Evolutionary conservation across 306 rosid species (phyloP), one percentile per base, ranked within the genome.

Genomic region (Luffa acutangula): DNA sequence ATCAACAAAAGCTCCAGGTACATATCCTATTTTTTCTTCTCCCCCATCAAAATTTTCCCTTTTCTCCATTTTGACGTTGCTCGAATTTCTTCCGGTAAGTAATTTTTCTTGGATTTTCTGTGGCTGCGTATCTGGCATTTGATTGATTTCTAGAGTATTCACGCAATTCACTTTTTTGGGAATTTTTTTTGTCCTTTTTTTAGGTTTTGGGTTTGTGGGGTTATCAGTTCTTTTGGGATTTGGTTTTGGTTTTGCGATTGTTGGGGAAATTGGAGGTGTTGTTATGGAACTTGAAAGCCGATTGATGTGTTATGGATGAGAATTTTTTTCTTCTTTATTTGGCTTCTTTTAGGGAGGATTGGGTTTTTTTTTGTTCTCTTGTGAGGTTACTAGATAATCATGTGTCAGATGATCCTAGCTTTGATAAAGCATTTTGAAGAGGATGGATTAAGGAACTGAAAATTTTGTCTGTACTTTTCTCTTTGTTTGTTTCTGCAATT

Each of bases 401-500:
- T 39, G 51, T 66, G 73, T 66, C 14, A 66, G 31, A 66, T 39
- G 49, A 39, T 66, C 73, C 39, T 31, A 49, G 25, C 20, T 73
- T 46, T 45, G 37, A 71, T 21, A 45, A 71, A 70, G 52, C 76
- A 45, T 21, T 74, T 49, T 70, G 37, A 70, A 70, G 54, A 70
- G 43, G 17, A 10, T 65, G 37, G 37, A 33, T 39, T 3, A 17
- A 45, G 18, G 37, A 45, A 45, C 57, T 71, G 57, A 71, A 70
- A 20, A 21, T 12, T n/a, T n/a, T n/a, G n/a, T n/a, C n/a, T n/a
- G n/a, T n/a, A n/a, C n/a, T n/a, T n/a, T n/a, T n/a, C n/a, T n/a
- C n/a, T n/a, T 84, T 88, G 90, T 88, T 88, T 83, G 85, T 45
- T 87, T 87, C 80, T 84, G 89, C 84, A 82, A 79, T 83, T 88